These are phyloP conservation scores for Saccharomycopsis synnaedendra DNA, from an alignment of 805 yeast species.

Conservation along the genomic window DNA sequence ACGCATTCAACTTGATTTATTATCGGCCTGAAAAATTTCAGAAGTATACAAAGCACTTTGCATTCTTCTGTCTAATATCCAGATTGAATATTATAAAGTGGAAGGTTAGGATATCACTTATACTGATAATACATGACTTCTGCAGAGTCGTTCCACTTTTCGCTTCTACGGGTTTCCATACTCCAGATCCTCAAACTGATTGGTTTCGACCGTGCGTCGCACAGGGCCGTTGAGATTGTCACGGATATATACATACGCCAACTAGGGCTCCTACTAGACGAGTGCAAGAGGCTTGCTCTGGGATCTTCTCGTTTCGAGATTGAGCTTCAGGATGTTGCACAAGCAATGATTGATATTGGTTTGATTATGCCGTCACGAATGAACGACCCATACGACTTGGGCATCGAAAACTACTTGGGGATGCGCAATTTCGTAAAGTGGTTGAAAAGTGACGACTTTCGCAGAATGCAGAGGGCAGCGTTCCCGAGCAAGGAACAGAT, in stretches of 20 bases:
- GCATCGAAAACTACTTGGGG: slow-evolving; percentile 32
- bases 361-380: slow-evolving; percentile 24
- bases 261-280: slow-evolving; percentile 40
- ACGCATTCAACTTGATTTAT: too few species aligned
- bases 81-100: too few species aligned
- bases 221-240: slow-evolving; percentile 59
- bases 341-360: slow-evolving; percentile 55
- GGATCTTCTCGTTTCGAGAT: slow-evolving; percentile 35
- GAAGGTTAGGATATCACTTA: too few species aligned
- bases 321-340: slow-evolving; percentile 55
- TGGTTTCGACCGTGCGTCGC: slow-evolving; percentile 75
- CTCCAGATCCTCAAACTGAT: slow-evolving; percentile 59
- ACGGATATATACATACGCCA: slow-evolving; percentile 67
- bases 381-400: not conserved
- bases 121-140: slow-evolving; percentile 14
- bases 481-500: slow-evolving; percentile 21
- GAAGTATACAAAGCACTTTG: too few species aligned
- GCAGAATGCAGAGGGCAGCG: slow-evolving; percentile 29
- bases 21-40: too few species aligned
- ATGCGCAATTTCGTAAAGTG: slow-evolving; percentile 43
- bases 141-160: slow-evolving; percentile 33
- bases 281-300: slow-evolving; percentile 39
- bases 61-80: too few species aligned
- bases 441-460: slow-evolving; percentile 37
- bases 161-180: slow-evolving; percentile 23